Percentiles rank a stretch among this genome's conserved stretches.
Conservation (phyloP, 2,329 filamentous ascomycete genomes). For the Monilinia laxa region DNA sequence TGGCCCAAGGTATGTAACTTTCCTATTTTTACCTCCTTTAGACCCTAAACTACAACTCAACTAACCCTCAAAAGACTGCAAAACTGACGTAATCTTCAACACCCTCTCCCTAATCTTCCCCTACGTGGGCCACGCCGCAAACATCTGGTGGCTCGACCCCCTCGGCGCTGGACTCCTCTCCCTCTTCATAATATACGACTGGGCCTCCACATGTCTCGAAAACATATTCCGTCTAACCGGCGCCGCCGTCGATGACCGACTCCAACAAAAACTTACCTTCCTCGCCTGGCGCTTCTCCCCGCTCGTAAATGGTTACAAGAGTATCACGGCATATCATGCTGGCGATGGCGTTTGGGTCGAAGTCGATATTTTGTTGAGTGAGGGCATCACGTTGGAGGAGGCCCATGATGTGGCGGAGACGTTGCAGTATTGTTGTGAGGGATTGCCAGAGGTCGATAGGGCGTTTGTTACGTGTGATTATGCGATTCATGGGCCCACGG, state of each 20-base stretch:
- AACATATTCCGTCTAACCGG: slow-evolving; percentile 58
- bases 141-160: slow-evolving; percentile 64
- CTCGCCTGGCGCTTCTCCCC: slow-evolving; percentile 55
- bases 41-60: neutral
- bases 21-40: neutral
- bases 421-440: slow-evolving; percentile 59
- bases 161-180: slow-evolving; percentile 59
- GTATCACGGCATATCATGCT: slow-evolving; percentile 55
- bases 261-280: slow-evolving; percentile 55
- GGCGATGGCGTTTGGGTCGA: slow-evolving; percentile 62
- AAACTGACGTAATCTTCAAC: slow-evolving; percentile 62
- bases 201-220: slow-evolving; percentile 58
- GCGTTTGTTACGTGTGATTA: slow-evolving; percentile 43
- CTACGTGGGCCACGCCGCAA: slow-evolving; percentile 54
- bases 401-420: slow-evolving; percentile 60
- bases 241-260: slow-evolving; percentile 49
- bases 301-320: slow-evolving; percentile 51
- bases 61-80: slow-evolving; percentile 48
- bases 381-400: slow-evolving; percentile 49
- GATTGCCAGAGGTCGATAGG: slow-evolving; percentile 42
- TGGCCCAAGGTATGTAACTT: slow-evolving; percentile 48
- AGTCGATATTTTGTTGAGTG: slow-evolving; percentile 55
- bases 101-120: slow-evolving; percentile 59
- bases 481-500: slow-evolving; percentile 31
- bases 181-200: slow-evolving; percentile 66